These are phyloP conservation scores for Macadamia integrifolia DNA, from an alignment of 164 flowering plant species.

Conservation along the genomic window DNA sequence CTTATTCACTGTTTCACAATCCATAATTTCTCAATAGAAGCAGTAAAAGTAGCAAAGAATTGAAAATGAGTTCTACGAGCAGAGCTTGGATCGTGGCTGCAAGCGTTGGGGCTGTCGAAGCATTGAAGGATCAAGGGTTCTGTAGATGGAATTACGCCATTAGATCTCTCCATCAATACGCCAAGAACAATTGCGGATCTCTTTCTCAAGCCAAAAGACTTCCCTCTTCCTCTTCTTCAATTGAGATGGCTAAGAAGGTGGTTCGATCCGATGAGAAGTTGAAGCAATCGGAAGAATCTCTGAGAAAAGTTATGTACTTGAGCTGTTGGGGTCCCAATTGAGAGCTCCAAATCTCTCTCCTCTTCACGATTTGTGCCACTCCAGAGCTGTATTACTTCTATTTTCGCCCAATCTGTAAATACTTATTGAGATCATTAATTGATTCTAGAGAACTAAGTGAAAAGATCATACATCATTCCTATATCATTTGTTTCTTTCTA, in stretches of 20 bases:
- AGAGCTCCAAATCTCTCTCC: not conserved
- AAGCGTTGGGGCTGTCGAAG: constrained; percentile 19
- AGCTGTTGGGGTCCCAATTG: constrained; percentile 15
- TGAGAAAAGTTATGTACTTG: too few species aligned
- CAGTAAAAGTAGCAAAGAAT: not conserved
- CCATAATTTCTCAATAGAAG: too few species aligned
- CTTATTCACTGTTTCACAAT: too few species aligned
- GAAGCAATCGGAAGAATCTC: constrained; percentile 11
- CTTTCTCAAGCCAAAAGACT: constrained; percentile 11
- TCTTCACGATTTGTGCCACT: not conserved
- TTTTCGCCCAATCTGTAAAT: too few species aligned
- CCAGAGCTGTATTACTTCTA: too few species aligned
- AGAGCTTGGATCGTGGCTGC: constrained; percentile 23
- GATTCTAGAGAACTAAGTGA: too few species aligned
- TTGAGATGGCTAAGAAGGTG: not conserved
- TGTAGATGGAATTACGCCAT: constrained; percentile 18
- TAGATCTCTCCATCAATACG: constrained; percentile 12
- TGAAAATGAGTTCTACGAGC: constrained; percentile 9
- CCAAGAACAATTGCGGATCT: constrained; percentile 7
- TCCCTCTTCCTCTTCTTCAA: not conserved
- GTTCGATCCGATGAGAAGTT: not conserved
- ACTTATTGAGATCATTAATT: too few species aligned
- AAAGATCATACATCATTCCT: too few species aligned
- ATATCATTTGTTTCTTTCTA: too few species aligned
- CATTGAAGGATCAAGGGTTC: constrained; percentile 19